Conservation (phyloP, 2,329 filamentous ascomycete species). For the Ilyonectria robusta region DNA sequence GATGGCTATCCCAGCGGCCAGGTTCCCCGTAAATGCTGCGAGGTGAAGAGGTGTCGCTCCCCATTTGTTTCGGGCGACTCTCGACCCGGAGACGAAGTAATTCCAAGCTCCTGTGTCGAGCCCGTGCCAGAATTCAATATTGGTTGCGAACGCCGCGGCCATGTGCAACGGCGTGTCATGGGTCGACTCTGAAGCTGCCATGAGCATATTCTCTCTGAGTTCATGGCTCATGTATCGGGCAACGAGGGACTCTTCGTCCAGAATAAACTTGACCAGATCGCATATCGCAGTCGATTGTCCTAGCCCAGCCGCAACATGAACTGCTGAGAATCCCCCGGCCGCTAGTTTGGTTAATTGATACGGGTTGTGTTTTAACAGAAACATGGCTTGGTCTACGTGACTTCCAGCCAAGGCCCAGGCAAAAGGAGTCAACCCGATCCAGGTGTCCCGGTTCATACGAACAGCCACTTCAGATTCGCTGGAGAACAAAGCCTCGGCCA, state of each 20-base stretch:
- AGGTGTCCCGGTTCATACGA: not conserved
- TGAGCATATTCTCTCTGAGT: not conserved
- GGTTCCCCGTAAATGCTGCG: slow-evolving; percentile 2
- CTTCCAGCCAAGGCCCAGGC: slow-evolving; percentile 2
- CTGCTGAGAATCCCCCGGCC: not conserved
- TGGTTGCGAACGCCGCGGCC: not conserved
- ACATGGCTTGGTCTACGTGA: not conserved
- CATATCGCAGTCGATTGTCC: not conserved
- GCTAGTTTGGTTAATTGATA: not conserved
- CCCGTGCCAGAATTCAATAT: not conserved
- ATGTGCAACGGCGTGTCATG: slow-evolving; percentile 7
- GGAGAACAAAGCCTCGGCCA: not conserved
- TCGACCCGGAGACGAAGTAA: not conserved
- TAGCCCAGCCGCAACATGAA: slow-evolving; percentile 11
- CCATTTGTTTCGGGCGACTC: not conserved
- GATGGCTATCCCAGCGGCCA: not conserved
- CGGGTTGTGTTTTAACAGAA: not conserved
- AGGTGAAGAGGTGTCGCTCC: slow-evolving; percentile 14
- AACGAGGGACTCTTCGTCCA: not conserved
- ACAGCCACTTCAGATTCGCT: no score
- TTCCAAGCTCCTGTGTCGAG: not conserved
- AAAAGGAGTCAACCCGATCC: not conserved
- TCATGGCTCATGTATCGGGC: not conserved
- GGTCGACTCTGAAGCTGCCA: not conserved
- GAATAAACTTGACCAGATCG: not conserved